Evolutionary conservation across 1,139 yeast species (phyloP).

Genomic region (Geotrichum siamense): DNA sequence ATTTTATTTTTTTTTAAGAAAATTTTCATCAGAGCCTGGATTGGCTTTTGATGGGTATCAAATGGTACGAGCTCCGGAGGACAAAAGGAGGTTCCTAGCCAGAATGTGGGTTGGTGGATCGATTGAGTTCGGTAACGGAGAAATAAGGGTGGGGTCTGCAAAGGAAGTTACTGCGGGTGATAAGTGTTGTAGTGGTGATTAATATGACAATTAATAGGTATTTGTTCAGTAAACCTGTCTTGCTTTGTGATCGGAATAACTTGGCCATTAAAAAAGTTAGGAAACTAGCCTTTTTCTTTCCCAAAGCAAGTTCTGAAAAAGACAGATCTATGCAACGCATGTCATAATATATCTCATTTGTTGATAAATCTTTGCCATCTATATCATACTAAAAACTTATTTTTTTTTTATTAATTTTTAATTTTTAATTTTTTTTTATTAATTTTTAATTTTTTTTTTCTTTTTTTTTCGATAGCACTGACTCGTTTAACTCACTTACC

Average conservation of each 20-base stretch:
- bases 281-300: constrained; percentile 29
- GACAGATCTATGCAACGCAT: constrained; percentile 19
- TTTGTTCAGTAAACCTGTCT: constrained; percentile 23
- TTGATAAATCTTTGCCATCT: too few relatives aligned
- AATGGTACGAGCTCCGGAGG: constrained; percentile 62
- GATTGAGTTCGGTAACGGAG: constrained; percentile 39
- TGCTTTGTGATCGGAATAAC: constrained; percentile 14
- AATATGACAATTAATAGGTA: constrained; percentile 30
- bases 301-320: constrained; percentile 22
- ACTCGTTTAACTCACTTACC: constrained; percentile 23
- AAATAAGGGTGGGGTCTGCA: constrained; percentile 27
- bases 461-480: constrained; percentile 19
- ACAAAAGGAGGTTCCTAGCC: constrained; percentile 42
- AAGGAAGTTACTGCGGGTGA: constrained; percentile 9
- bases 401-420: too few relatives aligned
- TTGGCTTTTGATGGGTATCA: constrained; percentile 77
- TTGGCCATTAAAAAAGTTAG: constrained; percentile 32
- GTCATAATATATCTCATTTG: too few relatives aligned
- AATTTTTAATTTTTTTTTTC: not conserved
- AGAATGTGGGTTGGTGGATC: constrained; percentile 82
- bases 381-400: too few relatives aligned
- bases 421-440: not conserved
- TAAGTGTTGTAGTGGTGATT: constrained; percentile 21
- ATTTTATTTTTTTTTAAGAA: constrained; percentile 63
- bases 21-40: constrained; percentile 41